Evolutionary conservation across 768 basidiomycete genomes (phyloP), one percentile per base, ranked within the genome.

Genomic region (Hygrophorus pudorinus): DNA sequence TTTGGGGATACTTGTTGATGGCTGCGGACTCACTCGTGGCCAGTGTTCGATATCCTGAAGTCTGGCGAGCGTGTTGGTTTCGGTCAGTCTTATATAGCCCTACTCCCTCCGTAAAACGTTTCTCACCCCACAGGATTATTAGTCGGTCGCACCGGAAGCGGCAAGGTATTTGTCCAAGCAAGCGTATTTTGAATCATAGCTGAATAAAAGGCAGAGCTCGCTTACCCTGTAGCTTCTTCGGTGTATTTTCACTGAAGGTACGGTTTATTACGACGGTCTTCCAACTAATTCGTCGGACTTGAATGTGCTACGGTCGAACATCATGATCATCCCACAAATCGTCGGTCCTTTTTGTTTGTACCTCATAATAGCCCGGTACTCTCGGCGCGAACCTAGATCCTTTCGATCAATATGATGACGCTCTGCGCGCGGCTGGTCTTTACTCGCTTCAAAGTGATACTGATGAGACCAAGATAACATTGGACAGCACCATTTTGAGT

Each of bases 381-480:
- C 60, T 85, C 1, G 63, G 82, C 8, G 70, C 71, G 47, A 85
- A 85, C 53, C 58, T 83, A n/a, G 81, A 84, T 53, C 81, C 79
- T 0, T 82, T 81, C 52, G 63, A 68, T 9, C 69, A 76, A 41
- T 68, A 77, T 48, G 72, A 77, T 3, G 80, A 82, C 55, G 58
- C 58, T 1, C 58, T 49, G 11, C 63, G 61, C 8, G 58, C 72
- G 13, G 60, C 68, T 37, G 69, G 69, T 11, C 40, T 71, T 10
- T 65, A 65, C 38, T 60, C 72, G 4, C 48, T 68, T 29, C 61
- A 69, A 52, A 53, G 53, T 35, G 63, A 64, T 54, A 62, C 74
- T 60, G 47, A 73, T 60, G 56, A 76, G 71, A 46, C 74, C 60
- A 42, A 66, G 62, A 60, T 75, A 29, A 68, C 64, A 8, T 55